A percentile compares a stretch with the other conserved stretches of the same genome.
These are phyloP conservation scores for Cymbopogon flexuosus DNA, from an alignment of 202 grass and related monocot genomes.

Conservation along the genomic window DNA sequence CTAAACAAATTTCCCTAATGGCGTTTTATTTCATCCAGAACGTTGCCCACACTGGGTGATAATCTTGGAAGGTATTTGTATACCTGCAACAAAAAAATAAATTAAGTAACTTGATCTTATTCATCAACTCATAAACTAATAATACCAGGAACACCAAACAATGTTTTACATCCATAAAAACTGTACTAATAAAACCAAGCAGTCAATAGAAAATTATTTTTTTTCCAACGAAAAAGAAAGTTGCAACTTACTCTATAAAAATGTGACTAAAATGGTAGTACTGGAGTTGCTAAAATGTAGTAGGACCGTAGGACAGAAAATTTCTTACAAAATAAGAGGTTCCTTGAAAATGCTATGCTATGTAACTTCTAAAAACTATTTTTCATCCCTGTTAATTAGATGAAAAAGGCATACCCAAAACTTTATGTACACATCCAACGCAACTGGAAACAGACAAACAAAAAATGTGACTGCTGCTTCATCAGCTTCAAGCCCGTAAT, in stretches of 20 bases:
- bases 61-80: slow-evolving; percentile 93
- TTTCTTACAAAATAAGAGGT: neutral
- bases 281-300: neutral
- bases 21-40: slow-evolving; percentile 64
- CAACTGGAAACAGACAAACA: slow-evolving; percentile 75
- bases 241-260: neutral
- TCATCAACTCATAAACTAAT: neutral
- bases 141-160: slow-evolving; percentile 13
- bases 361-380: neutral
- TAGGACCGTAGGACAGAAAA: neutral
- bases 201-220: neutral
- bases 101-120: slow-evolving; percentile 25
- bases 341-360: neutral
- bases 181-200: neutral
- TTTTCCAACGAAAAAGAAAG: neutral
- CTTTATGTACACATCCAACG: slow-evolving; percentile 79
- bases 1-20: slow-evolving; percentile 51
- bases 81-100: slow-evolving; percentile 47
- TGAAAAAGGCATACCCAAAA: slow-evolving; percentile 55
- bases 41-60: slow-evolving; percentile 70
- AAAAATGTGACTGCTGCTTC: slow-evolving; percentile 79
- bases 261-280: neutral
- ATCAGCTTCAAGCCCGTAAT: slow-evolving; percentile 81
- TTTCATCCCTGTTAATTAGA: neutral
- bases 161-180: slow-evolving; percentile 8